Evolutionary conservation across 2,329 filamentous ascomycete genomes (phyloP).

Genomic region (Aspergillus costaricaensis): DNA sequence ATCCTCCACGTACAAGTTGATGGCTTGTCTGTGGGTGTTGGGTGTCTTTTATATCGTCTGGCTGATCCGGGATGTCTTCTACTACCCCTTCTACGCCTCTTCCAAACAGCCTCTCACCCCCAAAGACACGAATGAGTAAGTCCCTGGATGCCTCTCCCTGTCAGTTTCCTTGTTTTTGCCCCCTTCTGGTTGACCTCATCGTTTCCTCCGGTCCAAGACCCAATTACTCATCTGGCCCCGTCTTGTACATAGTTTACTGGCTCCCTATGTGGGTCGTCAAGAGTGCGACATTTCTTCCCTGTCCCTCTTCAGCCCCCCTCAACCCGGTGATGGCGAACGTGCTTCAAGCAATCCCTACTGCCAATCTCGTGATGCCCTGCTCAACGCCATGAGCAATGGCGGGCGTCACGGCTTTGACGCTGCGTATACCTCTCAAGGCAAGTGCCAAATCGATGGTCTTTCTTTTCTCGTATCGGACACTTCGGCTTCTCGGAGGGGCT

Average conservation of each 20-base stretch:
- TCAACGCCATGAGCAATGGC: conserved; percentile 46
- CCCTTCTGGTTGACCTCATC: background rate
- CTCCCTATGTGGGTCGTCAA: conserved; percentile 37
- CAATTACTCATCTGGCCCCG: conserved; percentile 19
- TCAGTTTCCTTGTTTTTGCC: background rate
- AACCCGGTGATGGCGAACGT: conserved; percentile 15
- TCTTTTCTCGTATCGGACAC: background rate
- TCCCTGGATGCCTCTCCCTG: conserved; percentile 11
- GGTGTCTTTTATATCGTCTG: conserved; percentile 44
- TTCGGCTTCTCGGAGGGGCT: background rate
- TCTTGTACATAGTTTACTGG: conserved; percentile 35
- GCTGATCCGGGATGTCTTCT: conserved; percentile 44
- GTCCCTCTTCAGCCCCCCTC: conserved; percentile 38
- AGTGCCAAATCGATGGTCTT: conserved; percentile 8
- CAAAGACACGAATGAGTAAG: conserved; percentile 26
- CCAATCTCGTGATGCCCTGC: conserved; percentile 36
- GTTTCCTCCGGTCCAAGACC: conserved; percentile 6
- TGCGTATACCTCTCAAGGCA: conserved; percentile 42
- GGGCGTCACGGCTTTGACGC: conserved; percentile 45
- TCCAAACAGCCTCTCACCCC: conserved; percentile 18
- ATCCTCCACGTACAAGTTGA: conserved; percentile 45
- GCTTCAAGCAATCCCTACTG: conserved; percentile 31
- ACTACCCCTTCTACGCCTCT: conserved; percentile 34
- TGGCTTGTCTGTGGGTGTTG: conserved; percentile 44
- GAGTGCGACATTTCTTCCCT: conserved; percentile 40